A percentile compares a stretch with the other conserved stretches of the same genome.
phyloP scores from a whole-genome alignment of 106 monocot species.

The Cymbidium sinense region DNA sequence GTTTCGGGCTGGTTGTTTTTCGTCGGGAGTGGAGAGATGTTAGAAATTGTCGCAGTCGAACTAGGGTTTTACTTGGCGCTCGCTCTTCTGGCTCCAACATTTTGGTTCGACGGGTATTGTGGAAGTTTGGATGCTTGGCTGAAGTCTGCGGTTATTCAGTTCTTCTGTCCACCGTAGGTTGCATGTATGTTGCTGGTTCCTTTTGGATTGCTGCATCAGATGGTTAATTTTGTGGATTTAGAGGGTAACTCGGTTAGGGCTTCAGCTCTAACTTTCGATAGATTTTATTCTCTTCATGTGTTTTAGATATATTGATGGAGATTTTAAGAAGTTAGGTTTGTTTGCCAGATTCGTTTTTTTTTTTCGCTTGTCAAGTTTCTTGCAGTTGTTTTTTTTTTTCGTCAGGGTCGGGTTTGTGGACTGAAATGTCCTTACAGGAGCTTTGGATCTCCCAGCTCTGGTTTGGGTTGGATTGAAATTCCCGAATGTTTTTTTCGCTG shows the following conservation, averaged over 20 bases:
- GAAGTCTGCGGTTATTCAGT: not conserved
- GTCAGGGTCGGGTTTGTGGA: not conserved
- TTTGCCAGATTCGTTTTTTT: not conserved
- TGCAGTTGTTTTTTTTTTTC: not conserved
- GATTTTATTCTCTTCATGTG: not conserved
- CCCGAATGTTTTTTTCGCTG: not conserved
- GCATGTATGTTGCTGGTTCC: not conserved
- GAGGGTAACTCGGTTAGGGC: not conserved
- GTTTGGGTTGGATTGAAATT: not conserved
- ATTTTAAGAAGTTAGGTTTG: not conserved
- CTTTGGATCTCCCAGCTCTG: not conserved
- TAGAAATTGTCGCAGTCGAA: not conserved
- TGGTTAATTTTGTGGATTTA: not conserved
- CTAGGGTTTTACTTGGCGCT: not conserved
- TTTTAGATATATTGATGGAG: not conserved
- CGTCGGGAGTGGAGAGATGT: not conserved
- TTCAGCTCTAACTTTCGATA: not conserved
- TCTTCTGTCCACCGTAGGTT: not conserved
- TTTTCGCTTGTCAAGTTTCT: not conserved
- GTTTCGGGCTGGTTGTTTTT: not conserved
- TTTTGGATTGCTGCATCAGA: not conserved
- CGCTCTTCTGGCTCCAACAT: not conserved
- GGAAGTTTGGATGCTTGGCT: constrained; percentile 3
- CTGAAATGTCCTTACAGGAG: not conserved
- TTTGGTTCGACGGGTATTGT: not conserved